Percentiles rank a stretch among this genome's conserved stretches.
Conservation (phyloP, 83 land plant species). For the Larix sibirica region DNA sequence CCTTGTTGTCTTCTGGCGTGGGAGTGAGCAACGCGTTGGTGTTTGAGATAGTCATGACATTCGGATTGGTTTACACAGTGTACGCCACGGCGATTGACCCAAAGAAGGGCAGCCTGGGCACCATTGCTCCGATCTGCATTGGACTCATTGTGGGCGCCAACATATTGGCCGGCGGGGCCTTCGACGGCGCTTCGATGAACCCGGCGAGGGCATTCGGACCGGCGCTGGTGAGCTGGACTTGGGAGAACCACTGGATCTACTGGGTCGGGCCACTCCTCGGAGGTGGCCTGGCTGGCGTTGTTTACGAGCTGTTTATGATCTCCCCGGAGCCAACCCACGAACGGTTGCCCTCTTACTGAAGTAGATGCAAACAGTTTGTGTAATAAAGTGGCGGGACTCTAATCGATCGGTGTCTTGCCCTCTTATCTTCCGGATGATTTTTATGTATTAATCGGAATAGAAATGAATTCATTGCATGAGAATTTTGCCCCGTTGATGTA, state of each 20-base stretch:
- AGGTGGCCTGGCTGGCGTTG: slow-evolving; percentile 35
- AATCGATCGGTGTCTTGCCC: too few species aligned
- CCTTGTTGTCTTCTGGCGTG: slow-evolving; percentile 22
- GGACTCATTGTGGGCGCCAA: slow-evolving; percentile 50
- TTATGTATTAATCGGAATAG: too few species aligned
- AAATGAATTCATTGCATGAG: not conserved
- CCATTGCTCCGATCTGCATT: slow-evolving; percentile 44
- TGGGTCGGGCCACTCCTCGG: slow-evolving; percentile 53
- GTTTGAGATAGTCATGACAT: slow-evolving; percentile 40
- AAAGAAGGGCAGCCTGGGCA: slow-evolving; percentile 38
- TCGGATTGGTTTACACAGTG: slow-evolving; percentile 43
- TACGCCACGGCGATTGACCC: slow-evolving; percentile 51
- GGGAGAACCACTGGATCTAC: slow-evolving; percentile 52
- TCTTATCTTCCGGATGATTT: too few species aligned
- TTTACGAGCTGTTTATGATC: not conserved
- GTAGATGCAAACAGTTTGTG: not conserved
- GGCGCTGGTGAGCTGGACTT: slow-evolving; percentile 40
- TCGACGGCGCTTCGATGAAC: slow-evolving; percentile 53
- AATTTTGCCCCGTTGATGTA: too few species aligned
- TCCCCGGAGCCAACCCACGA: not conserved
- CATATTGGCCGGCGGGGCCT: slow-evolving; percentile 44
- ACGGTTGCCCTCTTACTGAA: not conserved
- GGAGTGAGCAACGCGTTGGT: slow-evolving; percentile 18
- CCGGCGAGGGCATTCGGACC: slow-evolving; percentile 53
- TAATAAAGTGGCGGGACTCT: too few species aligned